A percentile compares a stretch with the other conserved stretches of the same genome.
These are phyloP conservation scores for Alnus glutinosa DNA, from an alignment of 306 rosid genomes.

Conservation along the genomic window DNA sequence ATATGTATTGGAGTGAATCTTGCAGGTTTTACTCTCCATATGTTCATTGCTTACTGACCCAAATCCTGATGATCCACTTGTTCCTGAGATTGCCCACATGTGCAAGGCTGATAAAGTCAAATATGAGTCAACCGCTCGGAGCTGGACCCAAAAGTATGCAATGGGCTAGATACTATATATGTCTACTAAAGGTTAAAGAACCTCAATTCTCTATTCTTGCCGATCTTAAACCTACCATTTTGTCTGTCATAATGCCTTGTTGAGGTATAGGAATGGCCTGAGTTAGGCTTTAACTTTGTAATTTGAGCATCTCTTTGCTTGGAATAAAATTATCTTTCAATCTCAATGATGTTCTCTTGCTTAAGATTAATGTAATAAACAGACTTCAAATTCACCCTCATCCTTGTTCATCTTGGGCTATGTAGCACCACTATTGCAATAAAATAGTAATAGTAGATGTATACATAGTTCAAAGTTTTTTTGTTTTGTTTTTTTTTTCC, in stretches of 20 bases:
- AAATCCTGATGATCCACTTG: conserved; percentile 91
- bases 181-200: background rate
- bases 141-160: conserved; percentile 94
- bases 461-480: too few relatives aligned
- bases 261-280: conserved; percentile 22
- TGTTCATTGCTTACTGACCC: conserved; percentile 90
- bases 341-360: background rate
- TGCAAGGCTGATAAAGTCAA: conserved; percentile 72
- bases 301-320: conserved; percentile 29
- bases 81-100: conserved; percentile 93
- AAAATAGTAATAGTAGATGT: too few relatives aligned
- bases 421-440: background rate
- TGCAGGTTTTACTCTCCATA: conserved; percentile 81
- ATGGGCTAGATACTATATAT: conserved; percentile 47
- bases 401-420: background rate
- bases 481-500: too few relatives aligned
- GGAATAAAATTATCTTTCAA: background rate
- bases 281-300: conserved; percentile 33
- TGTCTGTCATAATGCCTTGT: background rate
- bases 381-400: background rate
- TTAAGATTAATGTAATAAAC: background rate
- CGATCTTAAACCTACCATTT: background rate
- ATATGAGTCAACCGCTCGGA: conserved; percentile 81
- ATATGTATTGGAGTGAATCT: background rate
- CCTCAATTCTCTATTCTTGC: conserved; percentile 2